Conservation (phyloP, 169 alveolate genomes). For the Eimeria acervulina region DNA sequence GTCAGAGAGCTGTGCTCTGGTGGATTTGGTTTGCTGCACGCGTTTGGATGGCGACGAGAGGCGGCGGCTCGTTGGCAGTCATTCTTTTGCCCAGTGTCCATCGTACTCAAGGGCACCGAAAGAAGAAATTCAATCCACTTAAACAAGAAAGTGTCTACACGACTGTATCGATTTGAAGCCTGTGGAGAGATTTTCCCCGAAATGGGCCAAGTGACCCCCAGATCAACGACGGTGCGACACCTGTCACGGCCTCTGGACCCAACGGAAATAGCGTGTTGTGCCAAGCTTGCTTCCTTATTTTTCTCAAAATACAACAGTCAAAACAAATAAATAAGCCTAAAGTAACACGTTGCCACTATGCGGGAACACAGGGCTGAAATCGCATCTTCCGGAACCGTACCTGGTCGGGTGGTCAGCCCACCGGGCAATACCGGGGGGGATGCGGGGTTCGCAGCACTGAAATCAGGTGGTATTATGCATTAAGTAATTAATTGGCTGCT, state of each 20-base stretch:
- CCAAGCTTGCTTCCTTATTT: not conserved
- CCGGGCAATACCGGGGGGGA: not conserved
- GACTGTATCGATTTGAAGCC: not conserved
- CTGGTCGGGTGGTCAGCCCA: slow-evolving; percentile 36
- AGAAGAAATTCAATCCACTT: not conserved
- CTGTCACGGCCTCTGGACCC: not conserved
- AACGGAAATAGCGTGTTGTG: not conserved
- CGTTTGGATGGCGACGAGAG: not conserved
- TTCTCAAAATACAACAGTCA: not conserved
- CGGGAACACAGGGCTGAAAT: slow-evolving; percentile 43
- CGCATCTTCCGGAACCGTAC: not conserved
- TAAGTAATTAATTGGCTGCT: not conserved
- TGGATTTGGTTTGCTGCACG: not conserved
- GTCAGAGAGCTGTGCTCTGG: not conserved
- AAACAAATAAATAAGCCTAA: not conserved
- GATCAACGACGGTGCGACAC: not conserved
- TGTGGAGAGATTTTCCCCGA: not conserved
- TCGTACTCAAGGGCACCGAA: not conserved
- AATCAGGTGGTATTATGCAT: not conserved
- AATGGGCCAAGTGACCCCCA: slow-evolving; percentile 34
- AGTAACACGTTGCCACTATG: not conserved
- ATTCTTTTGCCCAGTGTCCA: not conserved
- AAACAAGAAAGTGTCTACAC: too few species aligned
- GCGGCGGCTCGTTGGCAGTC: not conserved
- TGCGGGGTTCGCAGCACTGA: not conserved